phyloP scores from a whole-genome alignment of 192 early-diverging fungal species.

The Coemansia sp. region DNA sequence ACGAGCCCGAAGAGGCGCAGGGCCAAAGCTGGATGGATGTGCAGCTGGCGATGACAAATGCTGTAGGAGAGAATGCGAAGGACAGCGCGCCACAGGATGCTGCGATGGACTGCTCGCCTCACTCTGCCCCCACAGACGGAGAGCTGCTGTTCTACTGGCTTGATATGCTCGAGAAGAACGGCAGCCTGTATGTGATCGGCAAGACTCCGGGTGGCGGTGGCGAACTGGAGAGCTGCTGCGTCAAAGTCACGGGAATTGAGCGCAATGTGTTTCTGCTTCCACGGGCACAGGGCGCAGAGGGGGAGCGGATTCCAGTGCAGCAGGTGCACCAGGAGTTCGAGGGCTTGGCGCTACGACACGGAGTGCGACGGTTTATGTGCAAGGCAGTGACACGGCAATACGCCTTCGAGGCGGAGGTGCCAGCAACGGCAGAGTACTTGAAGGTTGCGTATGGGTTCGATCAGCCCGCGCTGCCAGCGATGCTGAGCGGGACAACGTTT shows the following conservation, averaged over 20 bases:
- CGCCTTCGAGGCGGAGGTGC: constrained; percentile 89
- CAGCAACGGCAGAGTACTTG: constrained; percentile 76
- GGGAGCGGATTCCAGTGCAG: constrained; percentile 32
- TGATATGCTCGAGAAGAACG: constrained; percentile 84
- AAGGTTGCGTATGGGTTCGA: constrained; percentile 81
- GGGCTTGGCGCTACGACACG: constrained; percentile 53
- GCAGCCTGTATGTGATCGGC: constrained; percentile 86
- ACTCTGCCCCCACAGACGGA: background rate
- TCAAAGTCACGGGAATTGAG: constrained; percentile 73
- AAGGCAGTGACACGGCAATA: constrained; percentile 79
- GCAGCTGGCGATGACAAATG: constrained; percentile 25
- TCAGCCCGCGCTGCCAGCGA: constrained; percentile 59
- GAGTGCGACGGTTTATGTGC: constrained; percentile 59
- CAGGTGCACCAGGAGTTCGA: constrained; percentile 82
- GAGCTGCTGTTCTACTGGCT: constrained; percentile 81
- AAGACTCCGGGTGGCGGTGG: constrained; percentile 59
- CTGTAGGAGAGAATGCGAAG: background rate
- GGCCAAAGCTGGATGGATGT: constrained; percentile 51
- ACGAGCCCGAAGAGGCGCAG: constrained; percentile 11
- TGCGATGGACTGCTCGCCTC: background rate
- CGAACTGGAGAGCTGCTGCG: constrained; percentile 71
- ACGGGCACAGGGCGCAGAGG: constrained; percentile 53
- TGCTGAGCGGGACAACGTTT: constrained; percentile 65
- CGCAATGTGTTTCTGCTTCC: constrained; percentile 95
- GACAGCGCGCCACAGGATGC: background rate